These are phyloP conservation scores for Apiospora phragmitis DNA, from an alignment of 2,329 filamentous ascomycete species.

Conservation along the genomic window DNA sequence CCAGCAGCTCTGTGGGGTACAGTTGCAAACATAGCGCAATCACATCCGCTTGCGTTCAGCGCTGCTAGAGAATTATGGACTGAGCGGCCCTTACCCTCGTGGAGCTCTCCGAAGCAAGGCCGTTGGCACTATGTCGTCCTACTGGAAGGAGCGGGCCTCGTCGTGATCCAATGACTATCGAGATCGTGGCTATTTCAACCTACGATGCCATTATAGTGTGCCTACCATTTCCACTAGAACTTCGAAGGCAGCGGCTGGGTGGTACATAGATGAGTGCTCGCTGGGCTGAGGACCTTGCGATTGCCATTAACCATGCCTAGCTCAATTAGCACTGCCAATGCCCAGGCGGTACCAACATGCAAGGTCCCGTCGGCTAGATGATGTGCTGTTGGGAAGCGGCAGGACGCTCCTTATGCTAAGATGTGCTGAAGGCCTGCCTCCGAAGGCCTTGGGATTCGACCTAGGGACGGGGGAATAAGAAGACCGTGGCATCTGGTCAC, in stretches of 20 bases:
- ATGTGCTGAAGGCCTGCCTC: neutral
- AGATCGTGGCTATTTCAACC: conserved; percentile 4
- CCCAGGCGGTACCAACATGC: conserved; percentile 5
- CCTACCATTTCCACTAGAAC: neutral
- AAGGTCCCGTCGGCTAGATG: conserved; percentile 13
- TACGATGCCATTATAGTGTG: neutral
- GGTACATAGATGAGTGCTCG: neutral
- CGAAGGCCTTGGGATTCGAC: neutral
- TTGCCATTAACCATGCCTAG: neutral
- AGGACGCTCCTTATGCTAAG: neutral
- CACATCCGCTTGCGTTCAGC: neutral
- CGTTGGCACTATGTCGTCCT: conserved; percentile 1
- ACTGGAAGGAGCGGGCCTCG: neutral
- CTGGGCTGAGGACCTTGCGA: conserved; percentile 3
- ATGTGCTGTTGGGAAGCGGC: conserved; percentile 5
- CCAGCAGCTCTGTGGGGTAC: conserved; percentile 1
- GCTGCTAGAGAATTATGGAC: neutral
- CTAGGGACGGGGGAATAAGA: neutral
- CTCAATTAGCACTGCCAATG: neutral
- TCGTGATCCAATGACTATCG: neutral
- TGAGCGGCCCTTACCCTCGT: conserved; percentile 8
- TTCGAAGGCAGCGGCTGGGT: neutral
- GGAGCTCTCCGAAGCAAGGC: conserved; percentile 9
- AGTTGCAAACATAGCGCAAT: conserved; percentile 3
- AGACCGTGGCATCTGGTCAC: neutral